Evolutionary conservation across 2,329 filamentous ascomycete species (phyloP).

Genomic region (Hypoxylon rubiginosum): DNA sequence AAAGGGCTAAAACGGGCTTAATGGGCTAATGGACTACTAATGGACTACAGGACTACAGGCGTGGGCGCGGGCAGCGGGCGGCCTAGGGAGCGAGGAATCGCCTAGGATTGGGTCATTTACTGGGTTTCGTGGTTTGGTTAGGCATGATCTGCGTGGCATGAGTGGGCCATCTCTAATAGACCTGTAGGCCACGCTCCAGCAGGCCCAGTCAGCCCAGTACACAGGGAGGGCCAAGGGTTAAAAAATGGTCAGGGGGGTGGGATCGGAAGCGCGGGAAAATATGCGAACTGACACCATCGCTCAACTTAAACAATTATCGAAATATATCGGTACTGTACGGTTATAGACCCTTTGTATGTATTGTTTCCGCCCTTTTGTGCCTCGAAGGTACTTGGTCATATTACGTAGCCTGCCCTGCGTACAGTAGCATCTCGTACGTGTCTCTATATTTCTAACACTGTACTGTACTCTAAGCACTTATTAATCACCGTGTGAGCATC

Average conservation of each 20-base stretch:
- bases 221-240: background rate
- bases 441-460: background rate
- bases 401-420: background rate
- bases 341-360: background rate
- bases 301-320: constrained; percentile 4
- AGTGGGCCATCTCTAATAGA: constrained; percentile 8
- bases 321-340: constrained; percentile 2
- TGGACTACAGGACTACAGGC: background rate
- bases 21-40: background rate
- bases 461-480: background rate
- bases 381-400: background rate
- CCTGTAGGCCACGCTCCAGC: background rate
- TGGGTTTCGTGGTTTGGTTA: constrained; percentile 23
- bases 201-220: no score
- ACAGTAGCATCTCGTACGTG: background rate
- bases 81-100: background rate
- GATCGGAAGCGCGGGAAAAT: constrained; percentile 45
- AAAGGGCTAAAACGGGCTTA: background rate
- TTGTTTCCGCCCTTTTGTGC: background rate
- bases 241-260: constrained; percentile 16
- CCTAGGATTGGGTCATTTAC: background rate
- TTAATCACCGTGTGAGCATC: constrained; percentile 15
- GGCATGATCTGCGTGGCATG: constrained; percentile 43
- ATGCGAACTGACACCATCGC: constrained; percentile 45
- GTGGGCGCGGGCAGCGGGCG: background rate